Evolutionary conservation across 345 rosid genomes (phyloP), one percentile per base, ranked within the genome.

Genomic region (Hibiscus tridactylites): DNA sequence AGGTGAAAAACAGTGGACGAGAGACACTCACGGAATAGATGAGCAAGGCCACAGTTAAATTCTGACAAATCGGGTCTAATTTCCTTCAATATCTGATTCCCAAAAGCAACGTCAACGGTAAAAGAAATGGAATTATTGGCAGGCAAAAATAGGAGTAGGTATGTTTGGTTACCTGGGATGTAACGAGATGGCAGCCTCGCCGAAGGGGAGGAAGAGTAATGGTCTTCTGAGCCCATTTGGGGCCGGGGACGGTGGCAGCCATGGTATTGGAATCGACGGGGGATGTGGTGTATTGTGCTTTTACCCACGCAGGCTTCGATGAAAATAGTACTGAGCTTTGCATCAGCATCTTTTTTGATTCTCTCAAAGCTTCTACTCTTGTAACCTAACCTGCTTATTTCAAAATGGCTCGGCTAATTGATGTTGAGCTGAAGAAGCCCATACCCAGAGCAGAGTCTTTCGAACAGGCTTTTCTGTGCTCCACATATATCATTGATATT

Each of bases 181-280:
- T 94, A 60, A 94, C 78, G 31, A 94, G 96, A 88, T 94, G 96
- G 73, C 97, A 94, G 75, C 98, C 98, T 6, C 97, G 96, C 61
- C 82, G 81, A 35, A 60, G 87, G 0, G 96, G 95, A 35, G 96
- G 85, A 49, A 94, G 86, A 61, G 95, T 90, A 57, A 91, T 65
- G 73, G 95, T 94, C 85, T 85, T 94, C 87, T 94, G 97, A 56
- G 95, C 92, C 98, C 96, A 90, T 82, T 88, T 90, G 37, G 96
- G 95, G 53, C 77, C 80, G 11, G 89, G 39, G 4, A 84, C 56
- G 56, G 85, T 35, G 0, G 85, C 68, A 57, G 90, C 83, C 87
- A 88, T 87, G 70, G 83, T 50, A 65, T 47, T 64, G 46, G 88
- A 74, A 77, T 79, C 78, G 44, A 73, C 67, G 71, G 73, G 53